Evolutionary conservation across 2,329 filamentous ascomycete species (phyloP), one percentile per base, ranked within the genome.

Genomic region (Microsporum audouinii): DNA sequence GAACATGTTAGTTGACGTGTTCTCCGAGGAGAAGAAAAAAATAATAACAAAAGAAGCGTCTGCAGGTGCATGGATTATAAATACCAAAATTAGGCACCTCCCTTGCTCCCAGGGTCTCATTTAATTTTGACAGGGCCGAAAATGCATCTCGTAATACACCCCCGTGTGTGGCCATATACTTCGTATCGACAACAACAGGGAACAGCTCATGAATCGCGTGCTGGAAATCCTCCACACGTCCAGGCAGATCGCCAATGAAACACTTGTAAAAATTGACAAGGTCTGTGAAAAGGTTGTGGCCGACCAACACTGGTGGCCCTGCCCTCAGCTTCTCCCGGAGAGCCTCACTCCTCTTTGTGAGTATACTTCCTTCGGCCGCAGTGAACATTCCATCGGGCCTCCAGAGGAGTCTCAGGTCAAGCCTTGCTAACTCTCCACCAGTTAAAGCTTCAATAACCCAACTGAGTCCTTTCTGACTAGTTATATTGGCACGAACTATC

Each of bases 231-330:
- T 79, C 77, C 0, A 85, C 72, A 1, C 73, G 79, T 31, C 81
- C 77, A 0, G 84, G 84, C 17, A 86, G 71, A 5, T 75, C 68
- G 0, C 83, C 84, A 59, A 85, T 78, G 68, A 86, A 86, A 58
- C 78, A 80, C 38, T 76, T 75, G 67, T 83, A 84, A 61, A 86
- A 75, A 66, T 85, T 84, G n/a, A 85, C 75, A 45, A 86, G 68
- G 66, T 86, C 84, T 0, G 80, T 80, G 68, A 86, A 84, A 66
- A 84, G 77, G 65, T 86, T 86, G 70, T 86, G 84, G 0, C 83
- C 84, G 1, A 86, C 79, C 1, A 86, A 66, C 0, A 84, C 74
- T 1, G 78, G 77, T 12, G 77, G 75, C 23, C 75, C 78, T 23
- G 71, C 68, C 49, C 74, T 75, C 10, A 86, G 67, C 3, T 73